Evolutionary conservation across 139 green algal species (phyloP).

Genomic region (Chlamydomonas sphaeroides): DNA sequence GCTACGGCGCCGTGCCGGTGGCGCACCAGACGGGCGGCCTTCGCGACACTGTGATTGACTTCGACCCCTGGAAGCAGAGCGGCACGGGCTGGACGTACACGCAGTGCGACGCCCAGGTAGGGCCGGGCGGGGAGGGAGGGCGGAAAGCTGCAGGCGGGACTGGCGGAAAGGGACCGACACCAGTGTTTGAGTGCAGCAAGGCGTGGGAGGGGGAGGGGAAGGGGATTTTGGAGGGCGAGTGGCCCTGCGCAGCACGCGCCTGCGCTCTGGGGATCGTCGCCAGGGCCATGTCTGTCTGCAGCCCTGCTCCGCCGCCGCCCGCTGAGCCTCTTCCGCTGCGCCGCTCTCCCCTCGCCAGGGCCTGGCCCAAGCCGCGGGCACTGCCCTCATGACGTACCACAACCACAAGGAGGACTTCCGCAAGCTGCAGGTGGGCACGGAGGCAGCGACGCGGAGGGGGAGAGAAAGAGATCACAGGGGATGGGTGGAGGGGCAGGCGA

Average conservation of each 20-base stretch:
- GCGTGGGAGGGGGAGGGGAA: too few species aligned
- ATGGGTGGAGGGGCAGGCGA: background rate
- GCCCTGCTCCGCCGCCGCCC: too few species aligned
- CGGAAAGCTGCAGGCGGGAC: too few species aligned
- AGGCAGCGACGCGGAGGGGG: background rate
- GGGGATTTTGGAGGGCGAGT: too few species aligned
- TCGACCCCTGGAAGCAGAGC: conserved; percentile 60
- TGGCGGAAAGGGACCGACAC: too few species aligned
- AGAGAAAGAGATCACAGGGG: too few species aligned
- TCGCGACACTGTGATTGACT: conserved; percentile 73
- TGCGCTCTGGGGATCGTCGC: background rate
- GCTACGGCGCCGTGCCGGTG: conserved; percentile 83
- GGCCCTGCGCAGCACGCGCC: too few species aligned
- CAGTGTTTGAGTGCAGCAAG: too few species aligned
- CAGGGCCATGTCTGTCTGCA: too few species aligned
- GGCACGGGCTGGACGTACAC: conserved; percentile 80
- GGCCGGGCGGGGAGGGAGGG: too few species aligned
- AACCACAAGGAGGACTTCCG: conserved; percentile 68
- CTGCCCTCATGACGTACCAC: conserved; percentile 66
- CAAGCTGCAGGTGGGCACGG: conserved; percentile 35
- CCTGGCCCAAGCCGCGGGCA: conserved; percentile 63
- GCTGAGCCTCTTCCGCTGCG: too few species aligned
- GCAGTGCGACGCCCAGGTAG: conserved; percentile 56
- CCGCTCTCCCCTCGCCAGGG: conserved; percentile 39
- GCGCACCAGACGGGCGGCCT: conserved; percentile 79